Conservation (phyloP, 352 stramenopile genomes). For the Phytophthora citrophthora region DNA sequence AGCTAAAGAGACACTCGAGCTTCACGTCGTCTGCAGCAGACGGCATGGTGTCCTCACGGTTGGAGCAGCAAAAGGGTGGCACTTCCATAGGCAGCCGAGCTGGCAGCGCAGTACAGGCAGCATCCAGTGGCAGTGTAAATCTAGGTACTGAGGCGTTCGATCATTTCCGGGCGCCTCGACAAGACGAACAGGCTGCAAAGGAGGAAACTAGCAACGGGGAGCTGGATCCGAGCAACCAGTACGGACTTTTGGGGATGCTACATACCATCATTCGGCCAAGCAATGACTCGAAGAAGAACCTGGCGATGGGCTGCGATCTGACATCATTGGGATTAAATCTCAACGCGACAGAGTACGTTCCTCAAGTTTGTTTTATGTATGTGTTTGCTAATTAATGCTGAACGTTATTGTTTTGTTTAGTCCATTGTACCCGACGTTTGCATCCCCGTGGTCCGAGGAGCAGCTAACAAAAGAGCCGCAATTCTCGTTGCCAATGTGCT, state of each 20-base stretch:
- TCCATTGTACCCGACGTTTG: constrained; percentile 82
- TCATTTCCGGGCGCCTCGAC: constrained; percentile 50
- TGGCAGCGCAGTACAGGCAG: constrained; percentile 14
- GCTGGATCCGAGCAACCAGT: constrained; percentile 77
- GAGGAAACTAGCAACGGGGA: constrained; percentile 44
- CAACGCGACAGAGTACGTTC: constrained; percentile 80
- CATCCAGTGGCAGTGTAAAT: constrained; percentile 45
- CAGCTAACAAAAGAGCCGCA: constrained; percentile 83
- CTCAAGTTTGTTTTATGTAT: no score
- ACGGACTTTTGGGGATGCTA: constrained; percentile 82
- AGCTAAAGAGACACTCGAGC: constrained; percentile 73
- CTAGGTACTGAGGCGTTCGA: constrained; percentile 67
- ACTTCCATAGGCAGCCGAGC: constrained; percentile 69
- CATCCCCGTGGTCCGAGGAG: constrained; percentile 79
- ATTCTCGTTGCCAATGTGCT: constrained; percentile 86
- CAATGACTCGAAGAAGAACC: constrained; percentile 75
- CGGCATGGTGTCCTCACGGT: constrained; percentile 56
- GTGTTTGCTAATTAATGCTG: neutral
- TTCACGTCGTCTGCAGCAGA: constrained; percentile 76
- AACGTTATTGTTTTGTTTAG: constrained; percentile 27
- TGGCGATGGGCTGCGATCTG: constrained; percentile 81
- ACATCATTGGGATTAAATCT: constrained; percentile 86
- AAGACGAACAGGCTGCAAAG: constrained; percentile 27
- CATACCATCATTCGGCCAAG: constrained; percentile 76
- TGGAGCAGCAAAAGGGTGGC: constrained; percentile 47